Evolutionary conservation across 2,329 filamentous ascomycete species (phyloP), one percentile per base, ranked within the genome.

Genomic region (Aschersonia sp.): DNA sequence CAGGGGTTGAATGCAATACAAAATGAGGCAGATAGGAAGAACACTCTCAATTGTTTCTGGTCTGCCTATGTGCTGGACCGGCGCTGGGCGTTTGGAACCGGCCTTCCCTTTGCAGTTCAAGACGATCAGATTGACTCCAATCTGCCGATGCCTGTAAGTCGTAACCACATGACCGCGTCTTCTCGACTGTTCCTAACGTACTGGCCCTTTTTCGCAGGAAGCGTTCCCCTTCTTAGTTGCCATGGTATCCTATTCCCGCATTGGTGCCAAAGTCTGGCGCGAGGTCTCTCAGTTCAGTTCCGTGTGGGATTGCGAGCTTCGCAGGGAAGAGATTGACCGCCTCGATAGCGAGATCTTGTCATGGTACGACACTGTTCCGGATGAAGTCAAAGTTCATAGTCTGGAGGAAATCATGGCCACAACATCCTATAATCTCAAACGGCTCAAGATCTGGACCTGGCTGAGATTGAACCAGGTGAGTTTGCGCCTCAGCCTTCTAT

Each of bases 81-180:
- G 40, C 75, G 89, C 46, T 95, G 88, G 88, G 88, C 84, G 53
- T 87, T 95, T 55, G 85, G 84, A n/a, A 89, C 86, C 0, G 89
- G 89, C 0, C 74, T 95, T 62, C 89, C 89, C 0, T 94, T 88
- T 65, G 82, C 85, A 2, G 71, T 94, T 38, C 84, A 91, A 54
- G 89, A 95, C 58, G 77, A 85, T 12, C 88, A 94, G 59, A 86
- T 95, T 51, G 89, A 95, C 57, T 78, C 82, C 0, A 75, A 77
- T 46, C 66, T 96, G 29, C 87, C 86, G 2, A 81, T 85, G 57
- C 89, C 89, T 31, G 88, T 94, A 68, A 67, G 75, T 65, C 45
- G 29, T 9, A 3, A 32, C 9, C 38, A 42, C n/a, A 38, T 10
- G 12, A 31, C 10, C 9, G 12, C 32, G 2, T 38, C 12, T 38